Evolutionary conservation across 2,329 filamentous ascomycete genomes (phyloP), one percentile per base, ranked within the genome.

Genomic region (Fusarium sp.): DNA sequence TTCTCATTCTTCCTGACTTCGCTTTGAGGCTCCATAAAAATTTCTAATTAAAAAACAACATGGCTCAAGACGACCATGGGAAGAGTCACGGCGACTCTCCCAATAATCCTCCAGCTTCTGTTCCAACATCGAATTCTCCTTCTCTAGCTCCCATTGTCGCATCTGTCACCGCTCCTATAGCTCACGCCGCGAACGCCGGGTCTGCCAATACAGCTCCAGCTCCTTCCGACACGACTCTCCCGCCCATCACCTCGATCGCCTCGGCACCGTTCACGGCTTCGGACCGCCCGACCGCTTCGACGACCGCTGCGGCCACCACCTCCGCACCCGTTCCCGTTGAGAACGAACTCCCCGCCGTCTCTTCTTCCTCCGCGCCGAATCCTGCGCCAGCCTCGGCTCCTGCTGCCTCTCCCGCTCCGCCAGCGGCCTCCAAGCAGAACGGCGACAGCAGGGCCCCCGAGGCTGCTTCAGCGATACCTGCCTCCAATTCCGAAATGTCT

Each of bases 11-110:
- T 77, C 74, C 73, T 73, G 72, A 72, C 77, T 78, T 77, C 72
- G 68, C 69, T 74, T 73, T 69, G 67, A 66, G 74, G 77, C 78
- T 78, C 78, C 78, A 79, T 79, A 79, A 79, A 77, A 77, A 69
- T 74, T 77, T 75, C 71, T 76, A 78, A 77, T 78, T 77, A 78
- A 77, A 78, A 64, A 76, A 71, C 74, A 76, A 74, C 72, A 76
- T 76, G 74, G 74, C 74, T 76, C 70, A 76, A 72, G 76, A 74
- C 71, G 76, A 76, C 68, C 72, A 71, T 69, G 74, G 68, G 68
- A 72, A 73, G 72, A 74, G 73, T 70, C 74, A 72, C 69, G 63
- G 73, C 68, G 71, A 73, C 74, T 77, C 74, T 71, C 67, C 69
- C 65, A 71, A 66, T 69, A 73, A 73, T 72, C 69, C 59, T 73